Conservation (phyloP, 306 rosid genomes). For the Prunus salicina region DNA sequence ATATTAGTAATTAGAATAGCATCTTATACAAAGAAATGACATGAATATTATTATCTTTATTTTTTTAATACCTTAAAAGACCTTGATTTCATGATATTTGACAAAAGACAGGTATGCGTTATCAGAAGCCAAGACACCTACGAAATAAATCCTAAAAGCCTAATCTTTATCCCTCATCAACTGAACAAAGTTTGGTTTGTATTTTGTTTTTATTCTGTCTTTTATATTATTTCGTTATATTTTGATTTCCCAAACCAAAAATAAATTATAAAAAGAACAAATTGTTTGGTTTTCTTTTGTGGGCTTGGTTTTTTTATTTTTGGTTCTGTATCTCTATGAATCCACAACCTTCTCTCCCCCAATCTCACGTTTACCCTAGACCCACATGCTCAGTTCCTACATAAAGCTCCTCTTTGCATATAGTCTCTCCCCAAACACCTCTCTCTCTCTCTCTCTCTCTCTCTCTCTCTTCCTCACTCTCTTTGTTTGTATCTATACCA, state of each 20-base stretch:
- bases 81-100: background rate
- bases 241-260: background rate
- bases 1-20: background rate
- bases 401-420: conserved; percentile 39
- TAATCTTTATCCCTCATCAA: background rate
- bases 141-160: background rate
- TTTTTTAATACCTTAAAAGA: background rate
- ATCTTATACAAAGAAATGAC: background rate
- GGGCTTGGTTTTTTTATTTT: background rate
- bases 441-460: background rate
- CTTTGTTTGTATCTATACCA: conserved; percentile 10
- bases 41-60: background rate
- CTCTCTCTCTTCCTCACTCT: conserved; percentile 2
- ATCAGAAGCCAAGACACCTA: background rate
- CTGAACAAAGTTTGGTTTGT: too few relatives aligned
- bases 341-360: conserved; percentile 17
- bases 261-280: background rate
- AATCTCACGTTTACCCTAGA: conserved; percentile 46
- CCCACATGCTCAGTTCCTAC: conserved; percentile 39
- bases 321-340: conserved; percentile 1
- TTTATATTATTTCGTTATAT: background rate
- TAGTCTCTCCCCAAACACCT: conserved; percentile 1
- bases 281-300: background rate
- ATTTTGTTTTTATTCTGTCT: background rate
- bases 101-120: background rate